phyloP scores from a whole-genome alignment of 805 yeast species.

The Yamadazyma olivae region DNA sequence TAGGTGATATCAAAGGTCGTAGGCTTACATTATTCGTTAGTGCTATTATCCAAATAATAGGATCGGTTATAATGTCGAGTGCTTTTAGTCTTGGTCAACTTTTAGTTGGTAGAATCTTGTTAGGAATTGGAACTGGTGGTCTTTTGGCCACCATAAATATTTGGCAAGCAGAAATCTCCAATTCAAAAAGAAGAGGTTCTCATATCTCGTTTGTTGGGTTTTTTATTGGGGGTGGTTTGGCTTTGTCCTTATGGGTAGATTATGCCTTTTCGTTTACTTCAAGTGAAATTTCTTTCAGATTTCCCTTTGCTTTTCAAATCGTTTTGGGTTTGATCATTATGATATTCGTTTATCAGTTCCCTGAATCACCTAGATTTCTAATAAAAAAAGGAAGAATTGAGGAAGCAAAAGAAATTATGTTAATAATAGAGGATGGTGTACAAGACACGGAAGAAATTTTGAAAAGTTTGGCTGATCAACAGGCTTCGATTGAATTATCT shows the following conservation, averaged over 20 bases:
- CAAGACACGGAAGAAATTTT: constrained; percentile 20
- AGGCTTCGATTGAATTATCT: constrained; percentile 7
- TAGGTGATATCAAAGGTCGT: constrained; percentile 66
- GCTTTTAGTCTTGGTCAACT: constrained; percentile 57
- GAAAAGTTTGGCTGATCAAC: too few relatives aligned
- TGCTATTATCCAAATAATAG: constrained; percentile 53
- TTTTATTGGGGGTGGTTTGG: constrained; percentile 61
- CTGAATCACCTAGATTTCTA: constrained; percentile 44
- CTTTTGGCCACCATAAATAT: constrained; percentile 75
- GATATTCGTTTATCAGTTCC: constrained; percentile 29
- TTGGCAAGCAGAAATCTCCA: constrained; percentile 74
- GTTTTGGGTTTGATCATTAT: constrained; percentile 45
- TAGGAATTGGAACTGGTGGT: constrained; percentile 75
- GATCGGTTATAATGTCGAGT: constrained; percentile 54
- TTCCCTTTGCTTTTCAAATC: constrained; percentile 71
- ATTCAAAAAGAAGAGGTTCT: constrained; percentile 62
- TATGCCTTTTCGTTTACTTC: constrained; percentile 60
- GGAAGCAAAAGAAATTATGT: constrained; percentile 20
- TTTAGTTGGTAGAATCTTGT: constrained; percentile 63
- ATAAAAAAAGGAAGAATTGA: constrained; percentile 19
- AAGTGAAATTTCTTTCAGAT: constrained; percentile 44
- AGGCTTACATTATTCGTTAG: constrained; percentile 58
- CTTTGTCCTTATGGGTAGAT: constrained; percentile 72
- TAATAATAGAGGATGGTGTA: constrained; percentile 16
- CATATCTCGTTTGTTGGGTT: constrained; percentile 68